Percentiles rank a stretch among this genome's conserved stretches.
Evolutionary conservation across 305 asterid species (phyloP).

Genomic region (Withania somnifera): DNA sequence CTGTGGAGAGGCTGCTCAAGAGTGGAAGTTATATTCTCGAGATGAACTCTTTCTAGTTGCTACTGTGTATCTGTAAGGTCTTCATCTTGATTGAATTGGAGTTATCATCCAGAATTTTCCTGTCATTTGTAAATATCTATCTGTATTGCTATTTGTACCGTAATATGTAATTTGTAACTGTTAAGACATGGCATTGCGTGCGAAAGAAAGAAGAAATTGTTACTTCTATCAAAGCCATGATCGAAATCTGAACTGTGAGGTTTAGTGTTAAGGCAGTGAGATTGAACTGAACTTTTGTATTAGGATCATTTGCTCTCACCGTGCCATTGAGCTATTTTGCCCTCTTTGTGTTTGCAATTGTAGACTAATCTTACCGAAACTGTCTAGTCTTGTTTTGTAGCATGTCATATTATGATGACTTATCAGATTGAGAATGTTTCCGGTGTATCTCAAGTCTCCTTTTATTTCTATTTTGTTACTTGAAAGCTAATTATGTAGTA

Average conservation of each 20-base stretch:
- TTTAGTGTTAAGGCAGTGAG: neutral
- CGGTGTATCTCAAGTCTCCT: neutral
- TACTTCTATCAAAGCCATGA: neutral
- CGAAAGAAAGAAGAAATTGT: neutral
- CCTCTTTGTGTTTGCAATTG: neutral
- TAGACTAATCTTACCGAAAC: neutral
- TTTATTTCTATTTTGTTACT: neutral
- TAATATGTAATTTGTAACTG: neutral
- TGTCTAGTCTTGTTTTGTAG: neutral
- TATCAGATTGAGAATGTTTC: neutral
- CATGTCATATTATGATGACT: neutral
- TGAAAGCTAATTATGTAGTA: neutral
- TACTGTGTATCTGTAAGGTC: neutral
- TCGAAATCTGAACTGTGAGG: neutral
- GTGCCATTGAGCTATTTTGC: neutral
- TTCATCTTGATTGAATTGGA: neutral
- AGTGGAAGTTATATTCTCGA: conserved; percentile 42
- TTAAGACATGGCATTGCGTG: neutral
- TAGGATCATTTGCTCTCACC: neutral
- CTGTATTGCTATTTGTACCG: neutral
- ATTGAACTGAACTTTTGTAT: neutral
- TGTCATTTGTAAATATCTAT: neutral
- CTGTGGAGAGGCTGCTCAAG: conserved; percentile 37
- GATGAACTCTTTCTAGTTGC: conserved; percentile 46
- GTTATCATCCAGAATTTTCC: neutral